phyloP scores from a whole-genome alignment of 1,139 yeast species.

The Hansenula lynferdii region DNA sequence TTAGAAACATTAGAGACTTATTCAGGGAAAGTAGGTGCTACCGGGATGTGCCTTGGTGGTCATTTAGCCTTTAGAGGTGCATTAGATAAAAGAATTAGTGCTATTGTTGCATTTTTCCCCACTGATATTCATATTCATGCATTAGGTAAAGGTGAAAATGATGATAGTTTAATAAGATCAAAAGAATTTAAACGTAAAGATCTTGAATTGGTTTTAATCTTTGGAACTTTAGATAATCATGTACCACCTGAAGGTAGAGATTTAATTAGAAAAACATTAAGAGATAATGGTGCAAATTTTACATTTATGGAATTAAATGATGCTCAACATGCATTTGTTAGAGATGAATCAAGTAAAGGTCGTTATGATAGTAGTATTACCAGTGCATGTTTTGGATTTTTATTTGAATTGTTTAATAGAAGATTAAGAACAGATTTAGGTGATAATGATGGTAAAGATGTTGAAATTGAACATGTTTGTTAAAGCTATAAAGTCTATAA shows the following conservation, averaged over 20 bases:
- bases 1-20: constrained; percentile 54
- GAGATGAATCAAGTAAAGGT: constrained; percentile 77
- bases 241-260: constrained; percentile 79
- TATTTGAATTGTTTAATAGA: constrained; percentile 67
- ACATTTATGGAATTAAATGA: constrained; percentile 73
- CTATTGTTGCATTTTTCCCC: constrained; percentile 75
- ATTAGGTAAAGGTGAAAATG: constrained; percentile 53
- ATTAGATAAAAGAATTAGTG: constrained; percentile 58
- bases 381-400: constrained; percentile 59
- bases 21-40: constrained; percentile 72
- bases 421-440: constrained; percentile 65
- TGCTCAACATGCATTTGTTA: constrained; percentile 79
- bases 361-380: constrained; percentile 77
- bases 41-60: constrained; percentile 89
- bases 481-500: constrained; percentile 19
- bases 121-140: constrained; percentile 63
- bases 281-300: constrained; percentile 56
- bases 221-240: constrained; percentile 77
- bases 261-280: constrained; percentile 56
- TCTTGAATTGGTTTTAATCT: constrained; percentile 58
- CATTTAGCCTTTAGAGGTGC: constrained; percentile 75
- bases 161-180: constrained; percentile 58
- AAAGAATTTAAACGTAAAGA: constrained; percentile 42
- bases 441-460: constrained; percentile 45
- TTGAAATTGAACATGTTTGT: constrained; percentile 60